A percentile compares a stretch with the other conserved stretches of the same genome.
Conservation (phyloP, 306 rosid species). For the Cicer cuneatum region DNA sequence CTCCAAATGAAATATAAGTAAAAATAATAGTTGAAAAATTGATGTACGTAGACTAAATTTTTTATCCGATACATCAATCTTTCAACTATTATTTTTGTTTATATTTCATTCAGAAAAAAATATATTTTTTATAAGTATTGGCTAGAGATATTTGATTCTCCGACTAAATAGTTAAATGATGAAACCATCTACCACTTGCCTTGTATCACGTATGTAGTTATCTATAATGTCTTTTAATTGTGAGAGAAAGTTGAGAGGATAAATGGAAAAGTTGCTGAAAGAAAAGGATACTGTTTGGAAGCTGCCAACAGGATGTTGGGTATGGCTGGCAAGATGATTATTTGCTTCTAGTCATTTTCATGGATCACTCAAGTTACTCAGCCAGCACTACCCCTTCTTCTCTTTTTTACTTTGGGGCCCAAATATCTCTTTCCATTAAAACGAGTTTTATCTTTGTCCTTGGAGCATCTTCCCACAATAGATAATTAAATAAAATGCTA, state of each 20-base stretch:
- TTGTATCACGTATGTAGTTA: too few species aligned
- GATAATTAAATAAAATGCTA: not conserved
- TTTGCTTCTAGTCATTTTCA: slow-evolving; percentile 47
- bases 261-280: slow-evolving; percentile 40
- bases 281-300: slow-evolving; percentile 49
- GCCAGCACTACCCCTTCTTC: not conserved
- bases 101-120: too few species aligned
- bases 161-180: too few species aligned
- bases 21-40: too few species aligned
- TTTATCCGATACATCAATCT: too few species aligned
- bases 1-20: not conserved
- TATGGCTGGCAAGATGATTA: slow-evolving; percentile 43
- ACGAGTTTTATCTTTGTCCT: not conserved
- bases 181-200: too few species aligned
- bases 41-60: too few species aligned
- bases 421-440: slow-evolving; percentile 14
- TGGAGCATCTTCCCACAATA: slow-evolving; percentile 26
- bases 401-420: slow-evolving; percentile 18
- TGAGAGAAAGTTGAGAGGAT: slow-evolving; percentile 34
- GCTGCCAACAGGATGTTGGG: slow-evolving; percentile 57
- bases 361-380: slow-evolving; percentile 33
- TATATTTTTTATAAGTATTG: too few species aligned
- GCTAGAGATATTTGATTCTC: too few species aligned
- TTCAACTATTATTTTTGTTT: too few species aligned
- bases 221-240: slow-evolving; percentile 38